Evolutionary conservation across 2,329 filamentous ascomycete species (phyloP), one percentile per base, ranked within the genome.

Genomic region (Nigrospora osmanthi): DNA sequence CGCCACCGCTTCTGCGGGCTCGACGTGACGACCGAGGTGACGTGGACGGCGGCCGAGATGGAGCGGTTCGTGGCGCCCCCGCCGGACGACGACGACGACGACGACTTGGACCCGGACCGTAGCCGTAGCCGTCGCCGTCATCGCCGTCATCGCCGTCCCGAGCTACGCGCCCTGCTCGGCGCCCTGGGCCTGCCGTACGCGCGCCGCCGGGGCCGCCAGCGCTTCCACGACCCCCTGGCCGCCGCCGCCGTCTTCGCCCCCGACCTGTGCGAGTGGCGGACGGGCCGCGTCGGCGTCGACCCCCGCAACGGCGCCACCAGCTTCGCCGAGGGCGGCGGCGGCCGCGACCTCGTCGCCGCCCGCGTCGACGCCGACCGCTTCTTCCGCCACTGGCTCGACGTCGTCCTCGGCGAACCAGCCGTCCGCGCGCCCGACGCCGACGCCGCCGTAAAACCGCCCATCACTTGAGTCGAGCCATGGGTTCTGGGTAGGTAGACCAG

Each of bases 141-240:
- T 7, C 23, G 23, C 23, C 23, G 23, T 7, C 23, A 6, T 28
- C 23, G 23, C 23, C 23, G 23, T 10, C 23, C 23, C 23, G n/a
- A 17, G 34, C 46, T 47, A 13, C 35, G 37, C 14, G 13, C 37
- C 9, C 23, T 44, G 32, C 34, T 47, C 7, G 4, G 40, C 11
- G 30, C 11, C 11, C 14, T 28, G 15, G 42, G 46, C 11, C 13
- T 34, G 12, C 42, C 37, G 42, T 47, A 42, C 42, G 34, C 44
- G 14, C 9, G 13, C 11, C 41, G 34, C 23, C 44, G 44, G 31
- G 15, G 13, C 6, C 42, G 38, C 34, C 40, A 44, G 17, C 44
- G 42, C 7, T 47, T 44, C 31, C 46, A 47, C n/a, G 46, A 47
- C 34, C 46, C 46, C 10, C 30, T 47, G 17, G 46, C 46, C 1